Evolutionary conservation across 148 eudicot genomes (phyloP), one percentile per base, ranked within the genome.

Genomic region (Limonium bicolor): DNA sequence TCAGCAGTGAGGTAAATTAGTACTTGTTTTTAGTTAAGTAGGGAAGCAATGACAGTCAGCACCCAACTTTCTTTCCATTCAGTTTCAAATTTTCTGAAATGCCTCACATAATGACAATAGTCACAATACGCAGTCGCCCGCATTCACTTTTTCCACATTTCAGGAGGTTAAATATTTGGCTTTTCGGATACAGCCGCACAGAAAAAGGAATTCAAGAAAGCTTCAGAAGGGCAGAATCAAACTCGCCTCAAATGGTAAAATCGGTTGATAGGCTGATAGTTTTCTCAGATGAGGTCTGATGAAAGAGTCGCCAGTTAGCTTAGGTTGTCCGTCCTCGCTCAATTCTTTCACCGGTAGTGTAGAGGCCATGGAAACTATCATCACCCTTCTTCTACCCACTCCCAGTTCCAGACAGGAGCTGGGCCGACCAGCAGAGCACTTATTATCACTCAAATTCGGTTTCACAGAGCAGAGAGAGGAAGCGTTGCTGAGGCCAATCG

Each of bases 241-340:
- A 20, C 29, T 48, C 48, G 70, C 80, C 86, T 77, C 81, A 62
- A 88, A 80, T 11, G 86, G 81, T 57, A 83, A 70, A 53, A 80
- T 72, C 55, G 86, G 83, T 37, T 70, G 87, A 38, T 86, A 86
- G 5, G 95, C 80, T n/a, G 86, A 77, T 52, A 86, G 63, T 45
- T 86, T 72, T 41, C 66, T 73, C 45, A 86, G 92, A 63, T 80
- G 95, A 29, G 83, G 68, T 44, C 92, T 67, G 34, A 86, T 80
- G 55, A 85, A 88, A 54, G 82, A 77, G 34, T 55, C 87, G 24
- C 92, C 90, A 39, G 71, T 71, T 12, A 65, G 36, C 42, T 41
- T 61, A 16, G 36, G 55, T 37, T 47, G 36, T 20, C 33, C 53
- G 26, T 63, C 55, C 4, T 57, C 76, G 55, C 40, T 58, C 46